Conservation (phyloP, 768 basidiomycete species). For the Hebeloma cylindrosporum region DNA sequence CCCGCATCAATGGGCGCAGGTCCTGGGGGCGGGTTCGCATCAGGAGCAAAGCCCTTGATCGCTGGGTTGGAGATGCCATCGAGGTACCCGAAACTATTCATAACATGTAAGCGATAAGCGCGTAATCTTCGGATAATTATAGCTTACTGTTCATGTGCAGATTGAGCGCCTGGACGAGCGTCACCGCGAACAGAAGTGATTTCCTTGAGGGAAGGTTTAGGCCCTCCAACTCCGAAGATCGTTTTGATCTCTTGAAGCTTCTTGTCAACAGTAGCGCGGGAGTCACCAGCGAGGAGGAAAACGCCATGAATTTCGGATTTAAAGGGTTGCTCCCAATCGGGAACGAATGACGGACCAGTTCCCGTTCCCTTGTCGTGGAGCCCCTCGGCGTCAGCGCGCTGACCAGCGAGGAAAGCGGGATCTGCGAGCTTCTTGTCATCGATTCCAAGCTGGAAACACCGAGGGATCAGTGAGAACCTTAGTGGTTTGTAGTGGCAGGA, state of each 20-base stretch:
- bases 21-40: slow-evolving; percentile 30
- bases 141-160: slow-evolving; percentile 48
- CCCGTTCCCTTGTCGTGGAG: slow-evolving; percentile 38
- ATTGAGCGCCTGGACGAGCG: slow-evolving; percentile 41
- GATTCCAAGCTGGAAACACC: slow-evolving; percentile 34
- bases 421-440: slow-evolving; percentile 39
- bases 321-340: slow-evolving; percentile 53
- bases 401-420: slow-evolving; percentile 40
- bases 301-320: slow-evolving; percentile 48
- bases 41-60: slow-evolving; percentile 38
- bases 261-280: slow-evolving; percentile 35
- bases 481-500: not conserved
- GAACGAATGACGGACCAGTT: slow-evolving; percentile 24
- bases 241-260: slow-evolving; percentile 32
- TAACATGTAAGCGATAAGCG: too few relatives aligned
- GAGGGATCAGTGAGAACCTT: not conserved
- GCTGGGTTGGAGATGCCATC: slow-evolving; percentile 55
- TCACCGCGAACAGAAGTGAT: slow-evolving; percentile 38
- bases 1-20: slow-evolving; percentile 42
- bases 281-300: slow-evolving; percentile 48
- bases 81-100: slow-evolving; percentile 53
- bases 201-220: slow-evolving; percentile 36
- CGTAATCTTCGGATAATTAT: too few relatives aligned
- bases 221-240: slow-evolving; percentile 33
- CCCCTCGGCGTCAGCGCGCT: slow-evolving; percentile 34